Evolutionary conservation across 805 yeast species (phyloP).

Genomic region (Kurtzmaniella cleridarum): DNA sequence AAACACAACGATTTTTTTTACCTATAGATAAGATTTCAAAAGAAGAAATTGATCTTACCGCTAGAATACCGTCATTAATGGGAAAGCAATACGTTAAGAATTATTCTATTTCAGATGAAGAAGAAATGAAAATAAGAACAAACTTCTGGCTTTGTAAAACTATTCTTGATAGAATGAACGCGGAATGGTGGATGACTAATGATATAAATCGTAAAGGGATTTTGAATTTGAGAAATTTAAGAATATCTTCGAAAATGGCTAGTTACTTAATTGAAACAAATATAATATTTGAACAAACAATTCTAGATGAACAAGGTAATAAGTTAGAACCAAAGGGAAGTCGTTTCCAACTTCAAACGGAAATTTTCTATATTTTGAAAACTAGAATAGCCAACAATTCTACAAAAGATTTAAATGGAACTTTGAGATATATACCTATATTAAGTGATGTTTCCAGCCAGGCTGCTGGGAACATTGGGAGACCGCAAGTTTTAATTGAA

Average conservation of each 20-base stretch:
- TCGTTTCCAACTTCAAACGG: constrained; percentile 31
- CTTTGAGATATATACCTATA: constrained; percentile 56
- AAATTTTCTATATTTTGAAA: constrained; percentile 46
- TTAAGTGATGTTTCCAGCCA: constrained; percentile 14
- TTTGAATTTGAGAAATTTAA: constrained; percentile 61
- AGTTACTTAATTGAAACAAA: constrained; percentile 46
- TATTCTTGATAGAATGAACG: constrained; percentile 53
- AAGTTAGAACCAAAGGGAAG: constrained; percentile 11
- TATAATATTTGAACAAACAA: constrained; percentile 36
- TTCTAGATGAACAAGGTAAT: constrained; percentile 9
- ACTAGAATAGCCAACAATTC: constrained; percentile 49
- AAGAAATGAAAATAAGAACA: constrained; percentile 51
- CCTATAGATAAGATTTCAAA: constrained; percentile 59
- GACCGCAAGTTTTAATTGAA: constrained; percentile 37
- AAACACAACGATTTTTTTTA: constrained; percentile 52
- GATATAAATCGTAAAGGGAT: constrained; percentile 41
- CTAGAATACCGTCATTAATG: constrained; percentile 64
- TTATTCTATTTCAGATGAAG: constrained; percentile 48
- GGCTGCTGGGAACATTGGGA: constrained; percentile 6
- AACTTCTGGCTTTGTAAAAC: constrained; percentile 79
- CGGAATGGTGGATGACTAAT: constrained; percentile 50
- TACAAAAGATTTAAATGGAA: constrained; percentile 40
- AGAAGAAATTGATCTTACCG: constrained; percentile 35
- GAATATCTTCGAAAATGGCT: constrained; percentile 59
- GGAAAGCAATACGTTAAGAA: constrained; percentile 67